Evolutionary conservation across 768 basidiomycete genomes (phyloP).

Genomic region (Auricularia sp.): DNA sequence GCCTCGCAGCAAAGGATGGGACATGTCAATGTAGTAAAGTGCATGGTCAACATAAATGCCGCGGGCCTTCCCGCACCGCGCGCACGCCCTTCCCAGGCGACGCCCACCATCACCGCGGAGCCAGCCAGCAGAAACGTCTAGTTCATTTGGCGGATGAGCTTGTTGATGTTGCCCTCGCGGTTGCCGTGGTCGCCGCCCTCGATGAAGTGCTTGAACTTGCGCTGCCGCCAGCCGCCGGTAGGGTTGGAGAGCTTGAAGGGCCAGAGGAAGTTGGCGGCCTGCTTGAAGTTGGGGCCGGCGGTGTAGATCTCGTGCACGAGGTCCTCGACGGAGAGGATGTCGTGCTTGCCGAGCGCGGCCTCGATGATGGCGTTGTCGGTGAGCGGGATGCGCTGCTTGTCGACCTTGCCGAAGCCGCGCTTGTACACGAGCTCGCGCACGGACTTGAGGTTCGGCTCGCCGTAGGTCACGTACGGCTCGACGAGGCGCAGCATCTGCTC

Average conservation of each 20-base stretch:
- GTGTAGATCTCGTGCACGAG: conserved; percentile 94
- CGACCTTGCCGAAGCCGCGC: conserved; percentile 96
- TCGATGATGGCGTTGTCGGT: conserved; percentile 92
- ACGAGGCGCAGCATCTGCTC: conserved; percentile 97
- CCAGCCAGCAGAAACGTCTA: conserved; percentile 21
- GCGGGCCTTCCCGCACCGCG: background rate
- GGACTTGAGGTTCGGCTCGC: conserved; percentile 93
- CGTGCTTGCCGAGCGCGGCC: conserved; percentile 77
- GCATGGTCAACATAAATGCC: background rate
- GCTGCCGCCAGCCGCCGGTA: conserved; percentile 92
- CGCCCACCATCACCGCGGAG: background rate
- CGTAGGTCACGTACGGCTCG: conserved; percentile 96
- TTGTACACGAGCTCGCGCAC: conserved; percentile 98
- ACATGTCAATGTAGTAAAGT: too few species aligned
- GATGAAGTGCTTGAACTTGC: conserved; percentile 96
- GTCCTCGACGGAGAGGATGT: conserved; percentile 95
- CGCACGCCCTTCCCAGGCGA: background rate
- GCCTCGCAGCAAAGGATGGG: background rate
- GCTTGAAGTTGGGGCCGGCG: conserved; percentile 95
- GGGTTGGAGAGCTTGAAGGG: conserved; percentile 99
- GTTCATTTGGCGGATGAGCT: conserved; percentile 93
- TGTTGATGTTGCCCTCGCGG: conserved; percentile 95
- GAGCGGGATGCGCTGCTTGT: conserved; percentile 95
- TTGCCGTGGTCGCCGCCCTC: conserved; percentile 97
- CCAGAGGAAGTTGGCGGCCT: conserved; percentile 96